Base-by-base conservation (phyloP, 192 early-diverging fungal genomes). In the Linnemannia elongata region DNA sequence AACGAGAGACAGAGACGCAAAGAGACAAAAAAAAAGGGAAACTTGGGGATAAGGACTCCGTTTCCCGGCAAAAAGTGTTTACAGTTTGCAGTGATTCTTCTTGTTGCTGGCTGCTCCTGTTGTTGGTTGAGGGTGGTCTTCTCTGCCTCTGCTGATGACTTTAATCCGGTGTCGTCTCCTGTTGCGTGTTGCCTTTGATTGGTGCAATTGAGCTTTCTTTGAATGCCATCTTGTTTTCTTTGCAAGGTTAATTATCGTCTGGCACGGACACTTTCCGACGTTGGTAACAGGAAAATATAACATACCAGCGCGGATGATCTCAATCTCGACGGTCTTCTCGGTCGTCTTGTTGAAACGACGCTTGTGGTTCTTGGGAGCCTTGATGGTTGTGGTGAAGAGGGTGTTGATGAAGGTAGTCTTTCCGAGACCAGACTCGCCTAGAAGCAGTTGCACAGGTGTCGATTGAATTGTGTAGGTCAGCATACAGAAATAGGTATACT, bases 381-480 rank as follows among this genome's bases (percentile, higher is more conserved):
- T 96, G 88, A 99, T 94, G 66, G 97, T 91, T 38, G 98, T 98
- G 41, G 97, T 96, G 87, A 99, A 97, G 75, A 99, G 94, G 27
- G 98, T 99, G 94, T 99, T 99, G 93, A 99, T 95, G 89, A 97
- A 99, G 27, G 98, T 99, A 20, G 98, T 97, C 90, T 99, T 99
- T 55, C 98, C 98, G 41, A 97, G 92, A 82, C 98, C 98, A 77
- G 98, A 99, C 91, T 98, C 97, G 78, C 98, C 96, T 97, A 81
- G 57, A n/a, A 69, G 30, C n/a, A 15, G 42, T 47, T 18, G 69
- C 3, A 22, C 6, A 69, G 9, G 44, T 22, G 36, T 77, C 30
- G 76, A 77, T 47, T 27, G 47, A 38, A 24, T 60, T 13, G 12
- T 33, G 35, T 6, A 35, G 20, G 39, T 39, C 45, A 38, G 30